Evolutionary conservation across 345 rosid species (phyloP).

Genomic region (Aquilaria yunnanensis): DNA sequence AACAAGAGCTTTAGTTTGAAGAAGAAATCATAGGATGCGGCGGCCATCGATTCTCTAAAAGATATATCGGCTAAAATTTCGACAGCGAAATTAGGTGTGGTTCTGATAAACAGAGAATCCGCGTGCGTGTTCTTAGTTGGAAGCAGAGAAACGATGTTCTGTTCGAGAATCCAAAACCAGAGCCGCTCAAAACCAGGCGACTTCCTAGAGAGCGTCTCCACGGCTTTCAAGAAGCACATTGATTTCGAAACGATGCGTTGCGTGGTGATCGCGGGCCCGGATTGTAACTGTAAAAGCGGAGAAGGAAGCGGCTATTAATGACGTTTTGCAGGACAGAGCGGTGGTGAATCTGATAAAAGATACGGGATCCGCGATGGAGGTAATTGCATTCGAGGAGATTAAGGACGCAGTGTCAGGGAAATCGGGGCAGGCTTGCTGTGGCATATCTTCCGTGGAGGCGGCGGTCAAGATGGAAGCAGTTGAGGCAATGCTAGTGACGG

Average conservation of each 20-base stretch:
- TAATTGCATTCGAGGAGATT: constrained; percentile 11
- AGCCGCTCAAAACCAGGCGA: too few relatives aligned
- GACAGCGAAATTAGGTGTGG: constrained; percentile 4
- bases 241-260: constrained; percentile 9
- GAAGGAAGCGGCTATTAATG: not conserved
- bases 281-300: constrained; percentile 1
- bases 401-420: not conserved
- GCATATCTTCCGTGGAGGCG: constrained; percentile 6
- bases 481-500: constrained; percentile 14
- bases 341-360: constrained; percentile 12
- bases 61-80: not conserved
- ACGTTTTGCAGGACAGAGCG: not conserved
- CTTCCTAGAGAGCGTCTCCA: too few relatives aligned
- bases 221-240: not conserved
- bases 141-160: not conserved
- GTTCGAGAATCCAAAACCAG: too few relatives aligned
- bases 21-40: too few relatives aligned
- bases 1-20: too few relatives aligned
- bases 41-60: not conserved
- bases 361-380: constrained; percentile 8
- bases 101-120: constrained; percentile 7
- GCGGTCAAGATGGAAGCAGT: constrained; percentile 10
- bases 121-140: constrained; percentile 10
- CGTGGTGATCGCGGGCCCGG: constrained; percentile 6
- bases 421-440: constrained; percentile 15